phyloP scores from a whole-genome alignment of 1,284 basidiomycete species.

The Moniliella sp. region DNA sequence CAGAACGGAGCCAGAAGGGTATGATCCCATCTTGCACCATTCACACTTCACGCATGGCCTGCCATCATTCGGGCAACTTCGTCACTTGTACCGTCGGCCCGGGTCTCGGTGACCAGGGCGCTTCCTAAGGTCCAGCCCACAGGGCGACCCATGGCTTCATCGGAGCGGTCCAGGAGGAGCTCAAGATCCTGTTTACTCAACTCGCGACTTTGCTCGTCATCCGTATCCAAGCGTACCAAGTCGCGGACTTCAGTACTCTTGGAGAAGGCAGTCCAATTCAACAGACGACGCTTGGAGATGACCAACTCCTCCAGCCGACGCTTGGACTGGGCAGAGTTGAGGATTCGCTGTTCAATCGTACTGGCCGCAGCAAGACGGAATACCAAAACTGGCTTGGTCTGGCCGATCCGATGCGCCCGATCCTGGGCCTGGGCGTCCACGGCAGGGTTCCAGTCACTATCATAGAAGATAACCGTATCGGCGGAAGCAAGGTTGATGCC shows the following conservation, averaged over 20 bases:
- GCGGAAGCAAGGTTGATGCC: constrained; percentile 70
- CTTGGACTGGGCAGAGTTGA: constrained; percentile 67
- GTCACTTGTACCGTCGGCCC: constrained; percentile 49
- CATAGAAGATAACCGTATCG: constrained; percentile 48
- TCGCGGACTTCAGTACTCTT: too few species aligned
- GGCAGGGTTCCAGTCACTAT: constrained; percentile 78
- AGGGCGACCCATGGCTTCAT: constrained; percentile 54
- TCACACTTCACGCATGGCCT: too few species aligned
- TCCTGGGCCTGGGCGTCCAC: constrained; percentile 92
- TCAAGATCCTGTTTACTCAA: constrained; percentile 58
- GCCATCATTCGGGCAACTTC: constrained; percentile 42
- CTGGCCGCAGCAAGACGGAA: constrained; percentile 54
- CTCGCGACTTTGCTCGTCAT: constrained; percentile 53
- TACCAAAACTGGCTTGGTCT: constrained; percentile 46
- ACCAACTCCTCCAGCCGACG: constrained; percentile 75
- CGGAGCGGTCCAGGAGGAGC: constrained; percentile 56
- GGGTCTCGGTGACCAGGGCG: constrained; percentile 53
- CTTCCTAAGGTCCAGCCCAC: constrained; percentile 46
- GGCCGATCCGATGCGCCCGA: constrained; percentile 80
- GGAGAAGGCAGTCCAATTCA: too few species aligned
- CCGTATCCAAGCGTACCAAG: constrained; percentile 56
- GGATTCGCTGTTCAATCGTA: constrained; percentile 74
- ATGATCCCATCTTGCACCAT: too few species aligned
- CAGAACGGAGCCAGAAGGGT: too few species aligned
- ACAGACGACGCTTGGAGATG: constrained; percentile 58